Evolutionary conservation across 257 asterid genomes (phyloP).

Genomic region (Sherardia arvensis): DNA sequence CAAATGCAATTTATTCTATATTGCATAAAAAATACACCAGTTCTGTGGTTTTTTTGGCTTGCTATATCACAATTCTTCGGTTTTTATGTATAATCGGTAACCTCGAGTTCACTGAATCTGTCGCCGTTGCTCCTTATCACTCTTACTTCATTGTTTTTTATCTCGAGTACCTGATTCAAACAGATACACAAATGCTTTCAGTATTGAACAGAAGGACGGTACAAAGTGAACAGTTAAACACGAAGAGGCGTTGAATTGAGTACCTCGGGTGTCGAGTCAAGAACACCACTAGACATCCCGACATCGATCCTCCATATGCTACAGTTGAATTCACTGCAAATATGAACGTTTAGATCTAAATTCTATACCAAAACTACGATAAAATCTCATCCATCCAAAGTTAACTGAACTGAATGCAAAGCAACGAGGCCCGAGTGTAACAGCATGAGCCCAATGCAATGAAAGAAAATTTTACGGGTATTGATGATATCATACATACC

Average conservation of each 20-base stretch:
- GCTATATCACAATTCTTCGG: background rate
- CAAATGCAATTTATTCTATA: background rate
- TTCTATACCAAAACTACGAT: background rate
- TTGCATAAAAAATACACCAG: background rate
- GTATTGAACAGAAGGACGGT: background rate
- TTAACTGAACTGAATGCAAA: background rate
- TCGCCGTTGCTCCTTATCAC: slow-evolving; percentile 58
- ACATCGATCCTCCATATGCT: slow-evolving; percentile 88
- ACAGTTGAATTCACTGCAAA: slow-evolving; percentile 63
- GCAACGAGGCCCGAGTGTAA: background rate
- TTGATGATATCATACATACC: slow-evolving; percentile 30
- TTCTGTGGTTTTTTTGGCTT: background rate
- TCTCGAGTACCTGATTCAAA: slow-evolving; percentile 68
- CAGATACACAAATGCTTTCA: background rate
- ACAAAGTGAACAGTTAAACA: background rate
- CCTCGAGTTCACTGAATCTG: slow-evolving; percentile 47
- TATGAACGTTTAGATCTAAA: background rate
- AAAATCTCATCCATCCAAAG: no score
- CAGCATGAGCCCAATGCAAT: background rate
- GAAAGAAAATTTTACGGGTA: background rate
- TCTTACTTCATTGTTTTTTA: slow-evolving; percentile 59
- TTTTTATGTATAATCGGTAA: slow-evolving; percentile 44
- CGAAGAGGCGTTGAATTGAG: background rate
- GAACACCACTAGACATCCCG: slow-evolving; percentile 98
- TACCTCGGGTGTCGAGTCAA: slow-evolving; percentile 93